A percentile compares a stretch with the other conserved stretches of the same genome.
phyloP scores from a whole-genome alignment of 2,329 filamentous ascomycete genomes.

The Corynespora cassiicola region DNA sequence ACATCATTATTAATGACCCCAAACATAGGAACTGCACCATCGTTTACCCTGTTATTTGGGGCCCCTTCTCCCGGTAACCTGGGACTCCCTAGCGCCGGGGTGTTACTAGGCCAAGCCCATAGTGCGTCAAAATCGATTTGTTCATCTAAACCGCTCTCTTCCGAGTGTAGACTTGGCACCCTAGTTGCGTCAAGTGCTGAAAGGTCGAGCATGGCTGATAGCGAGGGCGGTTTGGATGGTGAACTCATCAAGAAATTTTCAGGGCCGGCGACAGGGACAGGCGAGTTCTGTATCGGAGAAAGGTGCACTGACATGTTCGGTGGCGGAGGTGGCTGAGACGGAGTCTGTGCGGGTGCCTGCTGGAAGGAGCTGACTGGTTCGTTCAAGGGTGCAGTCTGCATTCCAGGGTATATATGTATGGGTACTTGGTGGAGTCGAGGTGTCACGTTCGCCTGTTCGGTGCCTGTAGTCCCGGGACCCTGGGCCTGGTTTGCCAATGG shows the following conservation, averaged over 20 bases:
- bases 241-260: conserved; percentile 8
- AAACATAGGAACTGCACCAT: conserved; percentile 43
- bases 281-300: conserved; percentile 35
- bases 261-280: conserved; percentile 10
- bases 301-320: conserved; percentile 37
- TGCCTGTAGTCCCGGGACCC: not conserved
- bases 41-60: conserved; percentile 30
- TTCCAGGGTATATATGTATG: conserved; percentile 44
- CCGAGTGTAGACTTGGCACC: conserved; percentile 38
- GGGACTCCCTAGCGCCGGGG: conserved; percentile 39
- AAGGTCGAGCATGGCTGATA: conserved; percentile 46
- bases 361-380: conserved; percentile 18
- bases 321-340: conserved; percentile 6
- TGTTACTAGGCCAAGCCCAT: conserved; percentile 49
- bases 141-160: conserved; percentile 45
- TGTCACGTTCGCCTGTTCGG: conserved; percentile 20
- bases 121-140: conserved; percentile 51
- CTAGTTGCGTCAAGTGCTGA: conserved; percentile 41
- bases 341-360: conserved; percentile 4
- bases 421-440: conserved; percentile 40
- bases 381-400: conserved; percentile 34
- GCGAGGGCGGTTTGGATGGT: conserved; percentile 27
- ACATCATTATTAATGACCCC: conserved; percentile 26
- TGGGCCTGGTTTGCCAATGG: conserved; percentile 16
- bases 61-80: conserved; percentile 13